These are phyloP conservation scores for Symbiodinium natans DNA, from an alignment of 73 alveolate species.

Conservation along the genomic window DNA sequence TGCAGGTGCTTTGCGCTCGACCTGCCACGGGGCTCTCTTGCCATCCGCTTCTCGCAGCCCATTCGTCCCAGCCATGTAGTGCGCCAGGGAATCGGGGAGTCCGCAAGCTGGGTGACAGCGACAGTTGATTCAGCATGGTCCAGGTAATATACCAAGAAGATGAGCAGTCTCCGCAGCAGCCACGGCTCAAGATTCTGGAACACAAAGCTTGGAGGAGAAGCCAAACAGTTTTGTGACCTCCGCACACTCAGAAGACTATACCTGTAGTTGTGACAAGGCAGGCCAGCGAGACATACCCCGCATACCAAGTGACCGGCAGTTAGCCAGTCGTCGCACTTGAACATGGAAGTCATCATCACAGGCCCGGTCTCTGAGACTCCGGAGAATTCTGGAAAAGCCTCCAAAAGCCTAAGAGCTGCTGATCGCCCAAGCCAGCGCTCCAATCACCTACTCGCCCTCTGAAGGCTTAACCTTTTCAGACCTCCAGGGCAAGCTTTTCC, in stretches of 20 bases:
- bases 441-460: too few relatives aligned
- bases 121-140: slow-evolving; percentile 25
- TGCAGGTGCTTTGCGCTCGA: slow-evolving; percentile 76
- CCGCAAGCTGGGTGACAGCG: background rate
- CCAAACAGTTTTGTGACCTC: background rate
- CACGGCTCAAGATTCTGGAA: slow-evolving; percentile 12
- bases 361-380: background rate
- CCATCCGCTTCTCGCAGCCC: slow-evolving; percentile 83
- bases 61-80: slow-evolving; percentile 81
- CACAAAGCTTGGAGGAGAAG: background rate
- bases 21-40: background rate
- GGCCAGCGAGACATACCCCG: too few relatives aligned
- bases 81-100: background rate
- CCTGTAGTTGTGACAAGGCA: too few relatives aligned
- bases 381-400: too few relatives aligned
- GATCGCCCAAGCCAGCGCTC: too few relatives aligned
- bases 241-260: too few relatives aligned
- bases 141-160: slow-evolving; percentile 45
- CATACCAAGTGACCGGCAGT: too few relatives aligned
- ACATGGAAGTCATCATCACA: slow-evolving; percentile 8
- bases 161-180: slow-evolving; percentile 21
- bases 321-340: background rate
- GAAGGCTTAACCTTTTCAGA: too few relatives aligned
- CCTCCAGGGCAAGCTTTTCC: too few relatives aligned
- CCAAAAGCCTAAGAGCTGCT: too few relatives aligned